Evolutionary conservation across 441 rosid species (phyloP), one percentile per base, ranked within the genome.

Genomic region (Jatropha multifida): DNA sequence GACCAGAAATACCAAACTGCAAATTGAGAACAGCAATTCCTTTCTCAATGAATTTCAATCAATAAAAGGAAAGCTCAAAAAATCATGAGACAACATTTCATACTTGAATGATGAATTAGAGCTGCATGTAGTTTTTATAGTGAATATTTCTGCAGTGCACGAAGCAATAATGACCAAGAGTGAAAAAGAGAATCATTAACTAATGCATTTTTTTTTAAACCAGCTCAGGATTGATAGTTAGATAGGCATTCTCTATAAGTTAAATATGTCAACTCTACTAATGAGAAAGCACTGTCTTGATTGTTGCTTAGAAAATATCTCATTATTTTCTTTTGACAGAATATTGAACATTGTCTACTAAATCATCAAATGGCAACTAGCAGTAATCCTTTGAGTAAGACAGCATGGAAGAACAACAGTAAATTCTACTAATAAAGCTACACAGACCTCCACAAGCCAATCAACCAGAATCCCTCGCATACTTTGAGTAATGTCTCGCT

Each of bases 391-490:
- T 9, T n/a, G 4, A 59, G 56, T 15, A 38, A 32, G 38, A 20
- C 40, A 74, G 7, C 26, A 26, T 63, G 32, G 27, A 3, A 41
- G 58, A n/a, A 69, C 38, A 79, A 52, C 23, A 69, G 38, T 27
- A 74, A 71, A 56, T 68, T 60, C 56, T n/a, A 68, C 41, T 15
- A 49, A n/a, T 32, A 62, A 59, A 80, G 40, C 26, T 9, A 46
- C 37, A 80, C 87, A 76, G 78, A 91, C 99, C 96, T 94, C 98
- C 72, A 94, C 94, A 74, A 94, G 91, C 98, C 98, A 94, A 78
- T 91, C 98, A 79, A 94, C 81, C 70, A 92, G 83, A 78, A 92
- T 88, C 77, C 86, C 90, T 20, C 97, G 86, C 98, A 94, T 94
- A 83, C 64, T 78, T 68, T 91, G 89, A 65, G 85, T 82, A 72